phyloP scores from a whole-genome alignment of 768 basidiomycete genomes.

The Panaeolus papilionaceus region DNA sequence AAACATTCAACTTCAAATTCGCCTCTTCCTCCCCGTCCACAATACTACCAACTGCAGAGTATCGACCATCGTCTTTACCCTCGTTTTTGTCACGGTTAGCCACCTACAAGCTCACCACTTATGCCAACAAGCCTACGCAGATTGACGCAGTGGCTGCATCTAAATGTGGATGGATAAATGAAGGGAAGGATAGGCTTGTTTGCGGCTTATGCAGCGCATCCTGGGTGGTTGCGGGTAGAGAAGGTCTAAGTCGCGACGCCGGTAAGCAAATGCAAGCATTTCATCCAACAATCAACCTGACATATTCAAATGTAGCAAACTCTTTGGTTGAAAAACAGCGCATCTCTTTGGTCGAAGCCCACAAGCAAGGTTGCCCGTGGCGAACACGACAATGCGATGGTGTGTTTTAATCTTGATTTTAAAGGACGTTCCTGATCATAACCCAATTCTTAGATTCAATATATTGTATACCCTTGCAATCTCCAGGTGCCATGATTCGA shows the following conservation, averaged over 20 bases:
- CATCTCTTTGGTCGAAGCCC: slow-evolving; percentile 64
- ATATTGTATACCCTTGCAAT: slow-evolving; percentile 75
- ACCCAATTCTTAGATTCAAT: slow-evolving; percentile 54
- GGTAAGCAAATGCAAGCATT: slow-evolving; percentile 57
- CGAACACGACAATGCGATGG: slow-evolving; percentile 81
- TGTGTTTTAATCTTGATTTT: slow-evolving; percentile 39
- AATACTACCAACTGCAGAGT: slow-evolving; percentile 57
- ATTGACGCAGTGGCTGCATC: slow-evolving; percentile 84
- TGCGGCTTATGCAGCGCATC: slow-evolving; percentile 75
- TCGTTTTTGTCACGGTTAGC: slow-evolving; percentile 77
- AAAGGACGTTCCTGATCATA: neutral
- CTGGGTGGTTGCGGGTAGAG: slow-evolving; percentile 75
- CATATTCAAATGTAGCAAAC: slow-evolving; percentile 52
- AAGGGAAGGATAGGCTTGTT: slow-evolving; percentile 79
- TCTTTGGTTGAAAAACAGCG: slow-evolving; percentile 78
- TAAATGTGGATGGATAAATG: slow-evolving; percentile 85
- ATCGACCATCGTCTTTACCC: slow-evolving; percentile 77
- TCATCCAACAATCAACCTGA: neutral
- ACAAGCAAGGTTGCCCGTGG: slow-evolving; percentile 89
- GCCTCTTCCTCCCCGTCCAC: slow-evolving; percentile 38
- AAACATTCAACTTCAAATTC: slow-evolving; percentile 53
- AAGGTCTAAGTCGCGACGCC: slow-evolving; percentile 78
- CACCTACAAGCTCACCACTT: slow-evolving; percentile 82
- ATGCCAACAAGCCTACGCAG: slow-evolving; percentile 74
- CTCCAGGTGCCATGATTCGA: slow-evolving; percentile 66